Evolutionary conservation across 805 yeast species (phyloP), one percentile per base, ranked within the genome.

Genomic region (Nakazawaea populi): DNA sequence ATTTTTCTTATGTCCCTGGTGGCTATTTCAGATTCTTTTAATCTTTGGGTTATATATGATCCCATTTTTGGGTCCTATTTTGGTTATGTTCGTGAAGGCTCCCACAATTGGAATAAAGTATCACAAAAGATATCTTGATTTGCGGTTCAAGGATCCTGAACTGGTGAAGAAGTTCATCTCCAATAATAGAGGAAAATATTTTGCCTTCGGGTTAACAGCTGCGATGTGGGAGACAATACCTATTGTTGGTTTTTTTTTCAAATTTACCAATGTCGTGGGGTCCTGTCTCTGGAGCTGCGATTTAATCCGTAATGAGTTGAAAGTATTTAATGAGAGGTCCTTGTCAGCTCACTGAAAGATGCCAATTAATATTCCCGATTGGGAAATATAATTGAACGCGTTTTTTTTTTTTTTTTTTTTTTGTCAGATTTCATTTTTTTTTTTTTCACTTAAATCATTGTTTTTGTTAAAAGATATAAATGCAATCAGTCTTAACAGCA

Each of bases 241-340:
- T 1, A 55, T 80, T 30, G 51, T 80, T 2, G 75, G 79, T 36
- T 66, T 80, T 12, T 65, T 81, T 35, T 80, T 84, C 54, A 71
- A 76, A 56, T 78, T 79, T 55, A 80, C 88, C 7, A 80, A 81
- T 61, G 74, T 75, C 2, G 68, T 79, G 2, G 89, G 85, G 5
- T 82, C 83, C 8, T 87, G 88, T 1, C 61, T 80, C 41, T 84
- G 89, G 89, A 81, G 80, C 3, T 74, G 71, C 28, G 67, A 70
- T 41, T 57, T 68, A 6, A 72, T 71, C 47, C 34, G 34, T 7
- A 40, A 41, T 27, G 50, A 47, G 39, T 10, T 40, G 11, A 30
- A 27, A 29, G 28, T 37, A 6, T 27, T 29, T 10, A n/a, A 31
- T 7, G 38, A 43, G 6, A n/a, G n/a, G n/a, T n/a, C n/a, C n/a